Evolutionary conservation across 2,329 filamentous ascomycete genomes (phyloP).

Genomic region (Colletotrichum cuscutae): DNA sequence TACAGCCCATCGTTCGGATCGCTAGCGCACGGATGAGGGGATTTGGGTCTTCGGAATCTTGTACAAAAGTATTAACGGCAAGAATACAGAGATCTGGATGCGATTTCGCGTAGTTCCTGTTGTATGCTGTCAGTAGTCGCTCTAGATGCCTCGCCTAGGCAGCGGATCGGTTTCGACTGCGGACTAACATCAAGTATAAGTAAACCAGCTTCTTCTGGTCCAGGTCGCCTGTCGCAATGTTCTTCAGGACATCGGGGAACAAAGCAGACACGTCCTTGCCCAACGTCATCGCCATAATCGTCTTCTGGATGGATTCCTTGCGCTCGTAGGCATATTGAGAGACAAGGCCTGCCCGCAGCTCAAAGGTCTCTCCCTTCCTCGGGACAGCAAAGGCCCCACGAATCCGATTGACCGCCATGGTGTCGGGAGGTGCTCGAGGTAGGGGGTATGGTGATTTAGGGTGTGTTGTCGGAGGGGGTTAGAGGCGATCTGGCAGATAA

Average conservation of each 20-base stretch:
- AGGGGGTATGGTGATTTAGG: slow-evolving; percentile 39
- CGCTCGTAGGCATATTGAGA: slow-evolving; percentile 99
- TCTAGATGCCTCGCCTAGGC: not conserved
- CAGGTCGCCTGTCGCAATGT: slow-evolving; percentile 92
- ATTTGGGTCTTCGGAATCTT: slow-evolving; percentile 98
- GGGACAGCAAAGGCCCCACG: slow-evolving; percentile 92
- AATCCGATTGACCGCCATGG: slow-evolving; percentile 96
- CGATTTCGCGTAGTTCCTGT: slow-evolving; percentile 96
- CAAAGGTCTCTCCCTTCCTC: slow-evolving; percentile 97
- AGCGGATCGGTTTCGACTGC: slow-evolving; percentile 11
- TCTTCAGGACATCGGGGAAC: slow-evolving; percentile 98
- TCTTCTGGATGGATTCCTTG: slow-evolving; percentile 99
- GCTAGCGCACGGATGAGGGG: slow-evolving; percentile 93
- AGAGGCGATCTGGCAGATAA: slow-evolving; percentile 9
- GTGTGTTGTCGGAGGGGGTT: not conserved
- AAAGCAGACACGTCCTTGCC: slow-evolving; percentile 98
- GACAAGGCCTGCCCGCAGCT: slow-evolving; percentile 92
- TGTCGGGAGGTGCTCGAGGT: slow-evolving; percentile 41
- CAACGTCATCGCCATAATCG: slow-evolving; percentile 99
- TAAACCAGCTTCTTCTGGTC: slow-evolving; percentile 99
- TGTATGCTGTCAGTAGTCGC: slow-evolving; percentile 36
- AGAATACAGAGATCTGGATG: slow-evolving; percentile 98
- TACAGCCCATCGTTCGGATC: slow-evolving; percentile 98
- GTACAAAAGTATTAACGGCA: slow-evolving; percentile 98
- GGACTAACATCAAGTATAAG: slow-evolving; percentile 88